Percentiles rank a stretch among this genome's conserved stretches.
phyloP scores from a whole-genome alignment of 495 filamentous ascomycete species.

The Talaromyces stipitatus region DNA sequence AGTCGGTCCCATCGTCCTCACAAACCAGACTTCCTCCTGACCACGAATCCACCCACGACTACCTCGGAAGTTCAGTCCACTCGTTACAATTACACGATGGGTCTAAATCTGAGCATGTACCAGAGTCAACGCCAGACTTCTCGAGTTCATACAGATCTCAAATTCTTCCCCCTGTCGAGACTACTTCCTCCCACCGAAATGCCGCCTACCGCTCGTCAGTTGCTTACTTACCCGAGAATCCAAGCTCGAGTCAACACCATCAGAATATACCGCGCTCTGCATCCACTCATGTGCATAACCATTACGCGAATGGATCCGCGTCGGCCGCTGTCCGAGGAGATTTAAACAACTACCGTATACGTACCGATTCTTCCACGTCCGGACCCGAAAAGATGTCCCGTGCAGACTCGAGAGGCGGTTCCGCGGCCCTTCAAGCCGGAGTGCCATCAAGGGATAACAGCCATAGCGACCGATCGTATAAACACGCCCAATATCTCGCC shows the following conservation, averaged over 20 bases:
- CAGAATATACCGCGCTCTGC: conserved; percentile 2
- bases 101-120: background rate
- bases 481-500: conserved; percentile 45
- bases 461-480: conserved; percentile 61
- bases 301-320: conserved; percentile 27
- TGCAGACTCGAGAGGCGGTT: conserved; percentile 54
- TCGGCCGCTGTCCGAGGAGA: conserved; percentile 7
- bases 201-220: conserved; percentile 17
- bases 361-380: conserved; percentile 57
- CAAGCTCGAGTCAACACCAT: conserved; percentile 19
- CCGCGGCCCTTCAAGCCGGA: conserved; percentile 52
- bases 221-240: conserved; percentile 15
- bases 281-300: conserved; percentile 27
- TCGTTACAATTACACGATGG: background rate
- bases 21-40: conserved; percentile 1
- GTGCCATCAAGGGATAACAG: conserved; percentile 62
- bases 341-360: conserved; percentile 40
- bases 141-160: conserved; percentile 4
- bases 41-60: background rate
- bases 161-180: background rate
- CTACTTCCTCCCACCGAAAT: background rate
- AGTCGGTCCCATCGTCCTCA: conserved; percentile 13
- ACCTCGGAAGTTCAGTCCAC: background rate
- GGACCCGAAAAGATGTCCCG: conserved; percentile 50
- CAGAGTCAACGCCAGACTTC: background rate